Evolutionary conservation across 768 basidiomycete species (phyloP), one percentile per base, ranked within the genome.

Genomic region (Psilocybe subaeruginosa): DNA sequence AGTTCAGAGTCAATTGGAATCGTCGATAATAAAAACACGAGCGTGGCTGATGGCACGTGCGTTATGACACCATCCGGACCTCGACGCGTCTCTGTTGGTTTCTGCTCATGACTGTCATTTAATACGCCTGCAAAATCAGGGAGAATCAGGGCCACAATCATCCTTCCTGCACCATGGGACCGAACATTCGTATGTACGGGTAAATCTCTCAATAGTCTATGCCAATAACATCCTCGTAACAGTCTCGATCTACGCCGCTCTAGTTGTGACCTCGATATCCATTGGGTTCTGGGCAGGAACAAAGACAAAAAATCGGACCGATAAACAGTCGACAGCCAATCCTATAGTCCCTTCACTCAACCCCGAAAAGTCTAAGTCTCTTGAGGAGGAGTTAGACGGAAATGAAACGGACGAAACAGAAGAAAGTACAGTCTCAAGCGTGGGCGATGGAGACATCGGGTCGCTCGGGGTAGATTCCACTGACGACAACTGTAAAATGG

Each of bases 401-500:
- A 61, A 71, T 69, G 70, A 69, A 64, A 68, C 68, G n/a, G 67
- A 69, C 59, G 68, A 69, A 64, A 68, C 67, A n/a, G 66, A 69
- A 60, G 69, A 68, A 16, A 70, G 67, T 56, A 56, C 66, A 23
- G 47, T 56, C 37, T 58, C 64, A 30, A 66, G 58, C 30, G 48
- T 55, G 27, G 59, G 41, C 17, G 60, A 63, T 30, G 65, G 61
- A 29, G 68, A 69, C 35, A 63, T 68, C 54, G 46, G 66, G 31
- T 63, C 67, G 39, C 63, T 68, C 65, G 62, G 54, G 53, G 59
- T 78, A 37, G 75, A 75, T 17, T 60, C 68, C 50, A 59, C 69
- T 12, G 88, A 88, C 54, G 82, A 84, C 58, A 43, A 12, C 14
- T 86, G 82, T 73, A 89, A 88, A 73, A 75, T 90, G 75, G 85